Conservation (phyloP, 2,329 filamentous ascomycete genomes). For the Cladosporium sp. region DNA sequence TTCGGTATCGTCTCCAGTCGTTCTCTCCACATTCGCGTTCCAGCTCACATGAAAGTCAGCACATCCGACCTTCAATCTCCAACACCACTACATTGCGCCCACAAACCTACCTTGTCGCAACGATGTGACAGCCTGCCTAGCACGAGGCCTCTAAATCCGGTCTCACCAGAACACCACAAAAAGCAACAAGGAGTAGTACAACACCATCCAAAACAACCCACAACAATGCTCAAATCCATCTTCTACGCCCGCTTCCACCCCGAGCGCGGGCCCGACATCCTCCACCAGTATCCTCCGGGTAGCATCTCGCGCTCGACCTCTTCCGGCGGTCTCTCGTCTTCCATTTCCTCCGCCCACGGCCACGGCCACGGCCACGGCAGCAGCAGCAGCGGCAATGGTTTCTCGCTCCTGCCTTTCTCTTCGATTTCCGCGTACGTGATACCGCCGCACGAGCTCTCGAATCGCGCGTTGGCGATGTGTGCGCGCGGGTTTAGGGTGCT, state of each 20-base stretch:
- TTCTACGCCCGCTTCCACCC: conserved; percentile 70
- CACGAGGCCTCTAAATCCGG: not conserved
- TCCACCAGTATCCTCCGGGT: conserved; percentile 36
- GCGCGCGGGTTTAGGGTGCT: conserved; percentile 78
- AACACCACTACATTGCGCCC: not conserved
- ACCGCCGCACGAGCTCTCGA: conserved; percentile 91
- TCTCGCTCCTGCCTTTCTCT: conserved; percentile 58
- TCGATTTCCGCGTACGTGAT: conserved; percentile 91
- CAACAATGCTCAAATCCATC: conserved; percentile 61
- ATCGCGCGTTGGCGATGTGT: conserved; percentile 78
- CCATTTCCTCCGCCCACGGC: not conserved
- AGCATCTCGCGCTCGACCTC: conserved; percentile 26
- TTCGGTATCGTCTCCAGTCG: not conserved
- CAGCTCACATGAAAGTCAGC: not conserved
- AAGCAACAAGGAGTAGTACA: not conserved
- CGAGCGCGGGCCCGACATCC: conserved; percentile 42
- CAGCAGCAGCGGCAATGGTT: not conserved
- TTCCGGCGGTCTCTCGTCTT: not conserved
- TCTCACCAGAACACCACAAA: not conserved
- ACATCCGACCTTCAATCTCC: not conserved
- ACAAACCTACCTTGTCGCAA: not conserved
- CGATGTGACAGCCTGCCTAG: not conserved
- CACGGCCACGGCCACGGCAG: not conserved
- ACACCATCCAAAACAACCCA: not conserved
- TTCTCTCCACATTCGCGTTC: not conserved